A percentile compares a stretch with the other conserved stretches of the same genome.
These are phyloP conservation scores for Diaporthe australafricana DNA, from an alignment of 2,329 filamentous ascomycete species.

Conservation along the genomic window DNA sequence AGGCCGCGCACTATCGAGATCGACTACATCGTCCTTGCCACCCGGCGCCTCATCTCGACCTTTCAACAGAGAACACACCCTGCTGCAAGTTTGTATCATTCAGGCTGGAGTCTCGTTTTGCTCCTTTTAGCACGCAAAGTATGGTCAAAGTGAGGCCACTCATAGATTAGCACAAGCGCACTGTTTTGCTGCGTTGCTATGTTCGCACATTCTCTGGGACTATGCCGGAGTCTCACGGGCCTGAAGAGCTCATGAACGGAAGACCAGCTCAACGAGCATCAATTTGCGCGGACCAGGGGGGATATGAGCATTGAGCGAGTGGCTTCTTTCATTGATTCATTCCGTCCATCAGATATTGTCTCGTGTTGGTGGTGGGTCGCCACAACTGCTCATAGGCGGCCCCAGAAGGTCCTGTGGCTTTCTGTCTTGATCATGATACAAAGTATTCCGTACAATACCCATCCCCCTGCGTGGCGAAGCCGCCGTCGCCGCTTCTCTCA, in stretches of 20 bases:
- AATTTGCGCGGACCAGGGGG: not conserved
- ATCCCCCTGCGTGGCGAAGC: constrained; percentile 30
- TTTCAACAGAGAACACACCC: too few species aligned
- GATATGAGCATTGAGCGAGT: constrained; percentile 1
- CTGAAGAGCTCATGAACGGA: not conserved
- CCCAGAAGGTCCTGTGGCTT: constrained; percentile 30
- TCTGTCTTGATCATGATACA: constrained; percentile 25
- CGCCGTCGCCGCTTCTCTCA: constrained; percentile 6
- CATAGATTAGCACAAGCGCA: too few species aligned
- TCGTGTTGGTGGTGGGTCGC: constrained; percentile 29
- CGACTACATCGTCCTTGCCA: too few species aligned
- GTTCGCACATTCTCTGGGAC: not conserved
- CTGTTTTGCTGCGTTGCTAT: too few species aligned
- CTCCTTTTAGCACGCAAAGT: too few species aligned
- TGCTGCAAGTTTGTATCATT: too few species aligned
- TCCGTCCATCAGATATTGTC: constrained; percentile 32
- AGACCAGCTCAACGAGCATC: too few species aligned
- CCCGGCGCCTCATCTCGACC: too few species aligned
- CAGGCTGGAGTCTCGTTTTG: too few species aligned
- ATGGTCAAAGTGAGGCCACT: too few species aligned
- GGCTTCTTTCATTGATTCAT: constrained; percentile 34
- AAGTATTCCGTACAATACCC: constrained; percentile 34
- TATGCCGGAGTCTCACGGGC: not conserved
- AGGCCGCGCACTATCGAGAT: too few species aligned
- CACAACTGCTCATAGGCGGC: constrained; percentile 17